Conservation (phyloP, 225 moss, liverwort and hornwort species). For the Physcomitrium patens region DNA sequence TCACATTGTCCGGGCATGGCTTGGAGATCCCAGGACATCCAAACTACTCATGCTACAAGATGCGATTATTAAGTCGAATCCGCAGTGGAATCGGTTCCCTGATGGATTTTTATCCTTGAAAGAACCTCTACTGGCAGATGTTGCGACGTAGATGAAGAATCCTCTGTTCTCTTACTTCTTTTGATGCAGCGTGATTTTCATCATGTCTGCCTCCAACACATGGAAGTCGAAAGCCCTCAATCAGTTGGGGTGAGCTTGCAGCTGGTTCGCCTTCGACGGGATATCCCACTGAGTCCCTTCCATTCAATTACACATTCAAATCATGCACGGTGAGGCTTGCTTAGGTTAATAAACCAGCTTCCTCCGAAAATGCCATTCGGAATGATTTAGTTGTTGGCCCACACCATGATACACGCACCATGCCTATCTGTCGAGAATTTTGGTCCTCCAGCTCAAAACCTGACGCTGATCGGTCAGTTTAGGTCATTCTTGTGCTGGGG, state of each 20-base stretch:
- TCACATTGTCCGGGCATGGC: conserved; percentile 82
- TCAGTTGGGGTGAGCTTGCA: conserved; percentile 27
- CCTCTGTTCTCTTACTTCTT: conserved; percentile 27
- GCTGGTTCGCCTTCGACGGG: conserved; percentile 25
- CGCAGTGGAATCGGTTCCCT: conserved; percentile 49
- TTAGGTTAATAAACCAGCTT: conserved; percentile 17
- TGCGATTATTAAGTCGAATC: conserved; percentile 45
- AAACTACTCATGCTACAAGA: conserved; percentile 72
- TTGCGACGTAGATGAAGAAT: conserved; percentile 34
- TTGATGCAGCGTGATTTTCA: conserved; percentile 36
- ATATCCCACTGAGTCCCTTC: conserved; percentile 24
- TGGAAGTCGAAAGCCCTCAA: conserved; percentile 29
- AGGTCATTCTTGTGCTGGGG: conserved; percentile 44
- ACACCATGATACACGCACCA: conserved; percentile 13
- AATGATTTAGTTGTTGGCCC: conserved; percentile 26
- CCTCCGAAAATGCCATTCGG: conserved; percentile 3
- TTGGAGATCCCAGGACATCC: conserved; percentile 78
- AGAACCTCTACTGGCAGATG: conserved; percentile 46
- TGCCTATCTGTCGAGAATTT: conserved; percentile 32
- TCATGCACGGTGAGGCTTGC: conserved; percentile 27
- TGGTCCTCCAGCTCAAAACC: conserved; percentile 40
- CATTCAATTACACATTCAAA: conserved; percentile 22
- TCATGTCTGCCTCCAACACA: conserved; percentile 29
- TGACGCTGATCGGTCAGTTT: conserved; percentile 53
- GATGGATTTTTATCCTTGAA: conserved; percentile 40